Percentiles rank a stretch among this genome's conserved stretches.
phyloP scores from a whole-genome alignment of 768 basidiomycete genomes.

The Suillus fuscotomentosus region DNA sequence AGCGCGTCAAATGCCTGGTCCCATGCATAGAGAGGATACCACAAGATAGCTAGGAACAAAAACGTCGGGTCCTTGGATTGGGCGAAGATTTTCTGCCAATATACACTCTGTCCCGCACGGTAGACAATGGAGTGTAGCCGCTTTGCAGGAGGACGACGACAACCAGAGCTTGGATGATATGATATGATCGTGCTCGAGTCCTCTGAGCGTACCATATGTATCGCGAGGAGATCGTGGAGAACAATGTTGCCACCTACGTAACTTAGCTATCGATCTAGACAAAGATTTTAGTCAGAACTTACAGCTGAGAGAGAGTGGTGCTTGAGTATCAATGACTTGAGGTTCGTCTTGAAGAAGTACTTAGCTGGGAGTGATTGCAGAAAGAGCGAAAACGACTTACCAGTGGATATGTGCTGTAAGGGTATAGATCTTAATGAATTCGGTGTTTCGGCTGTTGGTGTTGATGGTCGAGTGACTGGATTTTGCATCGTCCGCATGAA shows the following conservation, averaged over 20 bases:
- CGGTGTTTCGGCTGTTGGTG: conserved; percentile 1
- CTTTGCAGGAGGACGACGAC: conserved; percentile 26
- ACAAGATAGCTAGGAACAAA: conserved; percentile 41
- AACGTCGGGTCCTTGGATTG: conserved; percentile 33
- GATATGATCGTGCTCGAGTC: conserved; percentile 33
- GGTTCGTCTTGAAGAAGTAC: conserved; percentile 13
- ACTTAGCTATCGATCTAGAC: not conserved
- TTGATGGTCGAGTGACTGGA: conserved; percentile 23
- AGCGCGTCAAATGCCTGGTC: conserved; percentile 55
- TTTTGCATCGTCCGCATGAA: conserved; percentile 41
- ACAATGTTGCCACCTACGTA: conserved; percentile 21
- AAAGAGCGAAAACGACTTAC: not conserved
- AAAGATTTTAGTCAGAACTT: not conserved
- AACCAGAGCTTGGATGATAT: conserved; percentile 28
- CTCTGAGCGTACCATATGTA: conserved; percentile 36
- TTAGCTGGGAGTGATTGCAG: not conserved
- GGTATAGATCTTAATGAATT: not conserved
- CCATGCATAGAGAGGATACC: conserved; percentile 64
- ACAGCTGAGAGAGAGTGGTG: conserved; percentile 27
- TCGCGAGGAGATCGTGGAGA: conserved; percentile 35
- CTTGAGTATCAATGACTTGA: conserved; percentile 34
- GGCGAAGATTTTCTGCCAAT: conserved; percentile 34
- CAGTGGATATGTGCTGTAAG: not conserved
- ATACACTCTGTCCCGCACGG: conserved; percentile 34
- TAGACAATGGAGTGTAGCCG: conserved; percentile 29